Conservation (phyloP, 2,329 filamentous ascomycete species). For the Dothistroma septosporum region DNA sequence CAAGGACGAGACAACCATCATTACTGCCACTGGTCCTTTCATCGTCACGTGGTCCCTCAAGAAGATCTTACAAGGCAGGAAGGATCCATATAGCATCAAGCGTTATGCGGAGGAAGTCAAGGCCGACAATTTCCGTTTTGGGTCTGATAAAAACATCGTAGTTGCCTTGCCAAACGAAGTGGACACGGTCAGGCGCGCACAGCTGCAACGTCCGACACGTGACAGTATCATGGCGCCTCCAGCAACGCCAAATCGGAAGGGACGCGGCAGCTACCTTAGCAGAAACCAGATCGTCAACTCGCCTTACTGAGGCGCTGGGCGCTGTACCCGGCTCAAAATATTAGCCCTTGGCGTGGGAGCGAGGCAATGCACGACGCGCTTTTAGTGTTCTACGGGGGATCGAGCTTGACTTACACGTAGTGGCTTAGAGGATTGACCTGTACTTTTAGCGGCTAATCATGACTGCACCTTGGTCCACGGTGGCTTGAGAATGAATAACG, state of each 20-base stretch:
- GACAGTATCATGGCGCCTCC: conserved; percentile 71
- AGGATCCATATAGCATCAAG: conserved; percentile 93
- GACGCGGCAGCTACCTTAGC: conserved; percentile 64
- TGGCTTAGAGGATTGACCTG: neutral
- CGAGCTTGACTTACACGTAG: neutral
- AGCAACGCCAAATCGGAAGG: conserved; percentile 24
- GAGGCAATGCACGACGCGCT: neutral
- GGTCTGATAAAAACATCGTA: conserved; percentile 95
- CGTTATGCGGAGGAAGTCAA: conserved; percentile 93
- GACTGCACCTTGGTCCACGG: neutral
- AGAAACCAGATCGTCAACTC: conserved; percentile 80
- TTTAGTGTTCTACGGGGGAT: neutral
- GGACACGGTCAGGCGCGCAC: conserved; percentile 89
- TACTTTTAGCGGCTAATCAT: neutral
- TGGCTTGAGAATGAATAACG: neutral
- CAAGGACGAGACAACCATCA: conserved; percentile 79
- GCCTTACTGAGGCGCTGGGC: conserved; percentile 46
- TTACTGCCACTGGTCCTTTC: conserved; percentile 93
- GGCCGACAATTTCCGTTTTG: conserved; percentile 97
- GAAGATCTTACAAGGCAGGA: conserved; percentile 75
- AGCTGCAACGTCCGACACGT: conserved; percentile 79
- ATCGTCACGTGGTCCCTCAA: conserved; percentile 95
- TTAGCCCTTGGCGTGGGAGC: neutral
- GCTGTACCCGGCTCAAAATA: neutral
- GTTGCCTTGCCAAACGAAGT: conserved; percentile 96